A percentile compares a stretch with the other conserved stretches of the same genome.
These are phyloP conservation scores for Moricandia arvensis DNA, from an alignment of 345 rosid species.

Conservation along the genomic window DNA sequence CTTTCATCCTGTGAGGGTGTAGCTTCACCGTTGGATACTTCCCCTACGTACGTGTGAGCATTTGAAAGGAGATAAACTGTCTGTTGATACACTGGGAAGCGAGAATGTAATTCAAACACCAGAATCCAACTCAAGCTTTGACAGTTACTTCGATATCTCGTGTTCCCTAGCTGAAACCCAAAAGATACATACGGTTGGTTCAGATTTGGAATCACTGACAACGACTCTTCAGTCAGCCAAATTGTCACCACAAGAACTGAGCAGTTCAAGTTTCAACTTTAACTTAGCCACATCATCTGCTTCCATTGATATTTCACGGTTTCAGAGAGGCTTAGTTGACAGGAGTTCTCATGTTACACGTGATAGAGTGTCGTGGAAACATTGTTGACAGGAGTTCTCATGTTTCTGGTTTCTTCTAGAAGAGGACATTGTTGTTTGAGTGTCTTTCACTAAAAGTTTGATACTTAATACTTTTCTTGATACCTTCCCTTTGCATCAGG, in stretches of 20 bases:
- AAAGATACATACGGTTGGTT: constrained; percentile 33
- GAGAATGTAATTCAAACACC: constrained; percentile 78
- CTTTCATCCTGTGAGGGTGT: constrained; percentile 12
- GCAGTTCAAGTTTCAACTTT: constrained; percentile 57
- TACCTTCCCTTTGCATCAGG: constrained; percentile 27
- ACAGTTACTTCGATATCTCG: constrained; percentile 23
- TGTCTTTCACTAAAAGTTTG: constrained; percentile 8
- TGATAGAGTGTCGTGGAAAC: too few species aligned
- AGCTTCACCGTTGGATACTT: too few species aligned
- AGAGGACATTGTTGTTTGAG: constrained; percentile 11
- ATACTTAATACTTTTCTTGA: constrained; percentile 16
- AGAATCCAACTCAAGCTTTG: constrained; percentile 53
- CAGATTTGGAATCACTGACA: constrained; percentile 40
- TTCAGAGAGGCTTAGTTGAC: constrained; percentile 48
- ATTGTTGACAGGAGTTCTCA: too few species aligned
- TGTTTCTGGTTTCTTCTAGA: neutral
- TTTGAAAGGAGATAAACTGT: constrained; percentile 36
- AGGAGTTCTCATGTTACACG: too few species aligned
- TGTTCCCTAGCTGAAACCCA: constrained; percentile 27
- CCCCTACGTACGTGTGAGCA: constrained; percentile 32
- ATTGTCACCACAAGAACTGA: constrained; percentile 51
- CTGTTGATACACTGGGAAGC: constrained; percentile 46
- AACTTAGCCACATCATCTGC: constrained; percentile 51
- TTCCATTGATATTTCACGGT: constrained; percentile 56
- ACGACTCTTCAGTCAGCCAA: constrained; percentile 41